These are phyloP conservation scores for Citrus mangshanensis DNA, from an alignment of 345 rosid genomes.

Conservation along the genomic window DNA sequence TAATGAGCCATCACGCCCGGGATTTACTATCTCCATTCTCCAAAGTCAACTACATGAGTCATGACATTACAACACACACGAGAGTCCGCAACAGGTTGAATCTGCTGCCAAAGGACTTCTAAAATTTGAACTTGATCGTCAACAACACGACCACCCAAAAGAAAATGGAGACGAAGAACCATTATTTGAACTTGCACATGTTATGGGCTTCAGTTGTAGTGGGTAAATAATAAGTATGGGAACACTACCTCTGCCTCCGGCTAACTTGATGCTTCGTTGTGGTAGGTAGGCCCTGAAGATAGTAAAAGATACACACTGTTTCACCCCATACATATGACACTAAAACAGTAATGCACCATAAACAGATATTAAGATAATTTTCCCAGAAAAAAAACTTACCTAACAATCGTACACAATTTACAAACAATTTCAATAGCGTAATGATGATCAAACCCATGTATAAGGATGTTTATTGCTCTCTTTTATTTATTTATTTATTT, in stretches of 20 bases:
- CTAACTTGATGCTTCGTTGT: background rate
- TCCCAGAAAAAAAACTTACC: no score
- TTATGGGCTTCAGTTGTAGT: background rate
- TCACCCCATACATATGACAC: no score
- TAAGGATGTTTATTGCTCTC: background rate
- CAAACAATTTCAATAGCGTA: background rate
- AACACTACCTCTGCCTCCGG: background rate
- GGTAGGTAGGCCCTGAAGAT: background rate
- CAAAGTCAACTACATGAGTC: no score
- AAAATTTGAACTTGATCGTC: background rate
- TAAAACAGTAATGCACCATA: background rate
- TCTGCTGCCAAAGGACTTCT: no score
- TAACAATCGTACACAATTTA: background rate
- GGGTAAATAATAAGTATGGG: background rate
- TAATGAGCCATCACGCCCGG: no score
- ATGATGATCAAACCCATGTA: background rate
- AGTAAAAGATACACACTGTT: no score
- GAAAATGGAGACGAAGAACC: background rate
- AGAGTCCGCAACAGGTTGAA: no score
- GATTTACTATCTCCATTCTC: no score
- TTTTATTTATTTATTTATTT: background rate
- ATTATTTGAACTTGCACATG: background rate
- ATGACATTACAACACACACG: no score
- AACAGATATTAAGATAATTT: background rate
- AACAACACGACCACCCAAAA: background rate